Evolutionary conservation across 2,329 filamentous ascomycete species (phyloP).

Genomic region (Calonectria fujianensis): DNA sequence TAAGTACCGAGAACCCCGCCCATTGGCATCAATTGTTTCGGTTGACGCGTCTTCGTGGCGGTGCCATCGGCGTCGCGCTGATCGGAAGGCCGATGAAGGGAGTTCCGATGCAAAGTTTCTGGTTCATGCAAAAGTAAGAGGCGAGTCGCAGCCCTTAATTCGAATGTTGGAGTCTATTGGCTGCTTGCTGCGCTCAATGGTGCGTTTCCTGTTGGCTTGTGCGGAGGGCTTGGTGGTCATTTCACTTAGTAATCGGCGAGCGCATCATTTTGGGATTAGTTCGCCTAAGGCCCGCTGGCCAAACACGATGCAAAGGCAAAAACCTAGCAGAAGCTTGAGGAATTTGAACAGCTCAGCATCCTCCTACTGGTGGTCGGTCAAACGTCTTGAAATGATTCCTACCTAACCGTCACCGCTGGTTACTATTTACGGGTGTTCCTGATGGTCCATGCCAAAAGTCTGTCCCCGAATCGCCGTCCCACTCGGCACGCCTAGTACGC

Average conservation of each 20-base stretch:
- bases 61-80: not conserved
- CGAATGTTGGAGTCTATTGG: not conserved
- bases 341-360: not conserved
- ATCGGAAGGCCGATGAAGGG: not conserved
- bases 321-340: not conserved
- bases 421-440: not conserved
- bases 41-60: not conserved
- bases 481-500: not conserved
- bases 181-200: not conserved
- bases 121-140: not conserved
- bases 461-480: not conserved
- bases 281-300: not conserved
- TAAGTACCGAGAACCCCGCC: not conserved
- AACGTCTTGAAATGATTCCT: not conserved
- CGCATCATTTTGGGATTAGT: not conserved
- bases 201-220: not conserved
- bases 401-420: not conserved
- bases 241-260: constrained; percentile 14
- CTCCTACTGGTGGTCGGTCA: not conserved
- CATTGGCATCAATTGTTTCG: not conserved
- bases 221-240: no score
- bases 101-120: not conserved
- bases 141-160: not conserved
- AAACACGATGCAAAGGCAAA: not conserved
- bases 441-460: not conserved